Evolutionary conservation across 2,329 filamentous ascomycete genomes (phyloP).

Genomic region (Mycosphaerella arachidis): DNA sequence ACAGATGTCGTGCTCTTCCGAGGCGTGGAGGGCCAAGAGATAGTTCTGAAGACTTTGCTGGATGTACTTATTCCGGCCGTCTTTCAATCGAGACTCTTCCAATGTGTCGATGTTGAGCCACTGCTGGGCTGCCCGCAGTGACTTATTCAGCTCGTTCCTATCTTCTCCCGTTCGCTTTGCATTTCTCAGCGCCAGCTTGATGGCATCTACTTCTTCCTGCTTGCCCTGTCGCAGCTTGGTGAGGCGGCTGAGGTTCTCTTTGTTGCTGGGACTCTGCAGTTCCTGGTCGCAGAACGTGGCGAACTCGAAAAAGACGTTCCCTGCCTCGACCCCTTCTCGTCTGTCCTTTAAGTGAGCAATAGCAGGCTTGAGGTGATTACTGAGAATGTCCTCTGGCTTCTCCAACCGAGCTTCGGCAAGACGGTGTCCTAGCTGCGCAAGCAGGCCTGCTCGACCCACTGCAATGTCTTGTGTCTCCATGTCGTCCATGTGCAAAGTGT

Average conservation of each 20-base stretch:
- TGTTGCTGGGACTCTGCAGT: constrained; percentile 75
- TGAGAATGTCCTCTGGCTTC: constrained; percentile 84
- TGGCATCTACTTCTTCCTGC: constrained; percentile 70
- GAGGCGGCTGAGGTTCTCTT: constrained; percentile 79
- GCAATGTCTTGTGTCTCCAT: constrained; percentile 65
- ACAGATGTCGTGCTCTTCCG: constrained; percentile 84
- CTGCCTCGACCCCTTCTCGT: constrained; percentile 66
- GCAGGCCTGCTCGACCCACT: constrained; percentile 70
- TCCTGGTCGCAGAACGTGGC: constrained; percentile 94
- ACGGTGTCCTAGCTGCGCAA: constrained; percentile 83
- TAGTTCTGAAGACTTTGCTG: constrained; percentile 90
- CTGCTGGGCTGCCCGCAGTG: constrained; percentile 68
- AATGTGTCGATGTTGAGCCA: constrained; percentile 89
- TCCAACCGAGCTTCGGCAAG: constrained; percentile 86
- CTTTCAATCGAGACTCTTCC: constrained; percentile 74
- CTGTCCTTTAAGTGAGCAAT: constrained; percentile 72
- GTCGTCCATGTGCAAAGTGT: constrained; percentile 59
- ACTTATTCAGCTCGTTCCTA: constrained; percentile 52
- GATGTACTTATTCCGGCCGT: constrained; percentile 77
- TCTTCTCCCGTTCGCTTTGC: constrained; percentile 42
- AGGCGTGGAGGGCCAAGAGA: constrained; percentile 74
- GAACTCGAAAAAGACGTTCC: constrained; percentile 89
- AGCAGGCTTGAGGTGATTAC: constrained; percentile 77
- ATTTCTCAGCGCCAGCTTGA: constrained; percentile 56
- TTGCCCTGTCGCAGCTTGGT: constrained; percentile 76